A percentile compares a stretch with the other conserved stretches of the same genome.
phyloP scores from a whole-genome alignment of 2,329 filamentous ascomycete genomes.

The Monosporascus sp. region DNA sequence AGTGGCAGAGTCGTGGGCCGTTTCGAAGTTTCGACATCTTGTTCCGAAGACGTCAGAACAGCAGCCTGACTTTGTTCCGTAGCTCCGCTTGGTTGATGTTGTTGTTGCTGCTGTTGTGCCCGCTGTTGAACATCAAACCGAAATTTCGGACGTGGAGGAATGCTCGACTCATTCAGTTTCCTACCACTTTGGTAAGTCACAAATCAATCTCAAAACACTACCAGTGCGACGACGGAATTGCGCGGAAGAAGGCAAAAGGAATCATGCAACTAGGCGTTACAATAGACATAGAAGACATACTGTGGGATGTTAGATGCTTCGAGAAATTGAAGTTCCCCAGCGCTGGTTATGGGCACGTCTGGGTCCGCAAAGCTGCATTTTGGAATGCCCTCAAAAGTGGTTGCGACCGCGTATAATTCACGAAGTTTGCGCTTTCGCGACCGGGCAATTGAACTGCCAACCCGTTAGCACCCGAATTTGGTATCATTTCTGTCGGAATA shows the following conservation, averaged over 20 bases:
- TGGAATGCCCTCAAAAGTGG: conserved; percentile 58
- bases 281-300: conserved; percentile 38
- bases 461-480: conserved; percentile 39
- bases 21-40: not conserved
- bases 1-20: not conserved
- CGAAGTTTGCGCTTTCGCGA: conserved; percentile 89
- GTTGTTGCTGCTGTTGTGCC: not conserved
- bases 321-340: conserved; percentile 51
- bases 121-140: conserved; percentile 34
- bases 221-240: not conserved
- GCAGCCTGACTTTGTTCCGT: not conserved
- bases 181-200: conserved; percentile 33
- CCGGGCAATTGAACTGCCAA: conserved; percentile 62
- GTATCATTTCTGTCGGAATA: conserved; percentile 46
- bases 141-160: conserved; percentile 43
- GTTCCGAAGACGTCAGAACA: not conserved
- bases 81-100: conserved; percentile 3
- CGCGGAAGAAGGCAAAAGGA: conserved; percentile 6
- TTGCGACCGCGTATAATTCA: conserved; percentile 77
- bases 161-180: conserved; percentile 46
- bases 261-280: conserved; percentile 13
- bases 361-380: conserved; percentile 51
- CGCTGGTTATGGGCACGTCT: conserved; percentile 49
- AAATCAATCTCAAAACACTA: conserved; percentile 14
- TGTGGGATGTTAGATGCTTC: conserved; percentile 53